Conservation (phyloP, 257 asterid species). For the Vinca minor region DNA sequence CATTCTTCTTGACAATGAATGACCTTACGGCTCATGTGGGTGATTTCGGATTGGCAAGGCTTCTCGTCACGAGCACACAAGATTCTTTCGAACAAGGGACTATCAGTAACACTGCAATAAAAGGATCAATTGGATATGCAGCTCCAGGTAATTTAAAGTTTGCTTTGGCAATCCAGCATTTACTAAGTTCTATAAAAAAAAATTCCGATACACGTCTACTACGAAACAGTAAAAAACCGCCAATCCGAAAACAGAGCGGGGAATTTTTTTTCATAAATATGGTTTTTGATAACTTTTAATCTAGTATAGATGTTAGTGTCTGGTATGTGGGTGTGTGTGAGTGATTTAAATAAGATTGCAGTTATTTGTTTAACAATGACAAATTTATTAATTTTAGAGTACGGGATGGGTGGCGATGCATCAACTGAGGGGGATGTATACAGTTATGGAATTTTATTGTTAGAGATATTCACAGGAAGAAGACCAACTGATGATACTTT, state of each 20-base stretch:
- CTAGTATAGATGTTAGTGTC: no score
- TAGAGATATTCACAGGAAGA: constrained; percentile 21
- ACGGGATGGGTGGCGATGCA: constrained; percentile 15
- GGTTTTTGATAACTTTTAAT: no score
- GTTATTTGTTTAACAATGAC: background rate
- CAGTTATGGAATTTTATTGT: constrained; percentile 21
- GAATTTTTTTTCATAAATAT: no score
- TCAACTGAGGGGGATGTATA: constrained; percentile 17
- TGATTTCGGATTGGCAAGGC: constrained; percentile 31
- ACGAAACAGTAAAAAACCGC: no score
- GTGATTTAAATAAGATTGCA: background rate
- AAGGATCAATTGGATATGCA: constrained; percentile 29
- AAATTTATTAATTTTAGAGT: background rate
- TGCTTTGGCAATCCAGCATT: background rate
- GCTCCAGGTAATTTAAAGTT: constrained; percentile 19
- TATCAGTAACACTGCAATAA: constrained; percentile 17
- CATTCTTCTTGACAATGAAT: constrained; percentile 22
- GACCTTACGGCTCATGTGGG: constrained; percentile 13
- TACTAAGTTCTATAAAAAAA: no score
- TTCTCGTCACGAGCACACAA: background rate
- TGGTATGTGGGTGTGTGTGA: no score
- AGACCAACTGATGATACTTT: constrained; percentile 19
- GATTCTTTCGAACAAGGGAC: background rate
- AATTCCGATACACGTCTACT: no score
- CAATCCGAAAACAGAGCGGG: no score